Evolutionary conservation across 2,329 filamentous ascomycete genomes (phyloP).

Genomic region (Neophaeococcomyces aloes): DNA sequence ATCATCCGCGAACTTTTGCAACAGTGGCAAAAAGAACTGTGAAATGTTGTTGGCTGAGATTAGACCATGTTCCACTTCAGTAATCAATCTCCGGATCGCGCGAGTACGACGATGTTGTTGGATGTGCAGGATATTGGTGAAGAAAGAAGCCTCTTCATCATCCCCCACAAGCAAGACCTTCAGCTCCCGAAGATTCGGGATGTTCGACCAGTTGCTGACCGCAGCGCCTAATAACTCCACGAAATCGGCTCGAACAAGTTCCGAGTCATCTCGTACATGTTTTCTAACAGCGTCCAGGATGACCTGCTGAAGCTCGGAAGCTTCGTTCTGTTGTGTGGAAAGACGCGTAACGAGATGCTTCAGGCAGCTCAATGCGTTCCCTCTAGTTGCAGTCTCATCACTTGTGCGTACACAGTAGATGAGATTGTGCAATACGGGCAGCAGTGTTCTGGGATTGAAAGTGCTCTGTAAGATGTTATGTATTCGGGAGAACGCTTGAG

Average conservation of each 20-base stretch:
- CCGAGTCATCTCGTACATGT: slow-evolving; percentile 67
- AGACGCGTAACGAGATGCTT: slow-evolving; percentile 64
- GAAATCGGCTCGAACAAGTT: slow-evolving; percentile 75
- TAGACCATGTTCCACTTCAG: slow-evolving; percentile 52
- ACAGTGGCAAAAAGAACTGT: slow-evolving; percentile 77
- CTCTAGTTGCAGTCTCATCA: slow-evolving; percentile 76
- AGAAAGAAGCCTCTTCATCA: slow-evolving; percentile 78
- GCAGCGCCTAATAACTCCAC: slow-evolving; percentile 69
- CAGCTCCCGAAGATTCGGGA: slow-evolving; percentile 65
- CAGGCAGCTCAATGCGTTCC: slow-evolving; percentile 71
- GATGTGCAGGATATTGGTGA: slow-evolving; percentile 83
- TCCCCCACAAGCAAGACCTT: slow-evolving; percentile 56
- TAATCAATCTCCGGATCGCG: slow-evolving; percentile 65
- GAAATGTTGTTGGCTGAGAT: slow-evolving; percentile 69
- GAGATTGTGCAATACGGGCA: slow-evolving; percentile 78
- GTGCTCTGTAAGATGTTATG: slow-evolving; percentile 55
- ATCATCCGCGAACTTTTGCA: slow-evolving; percentile 91
- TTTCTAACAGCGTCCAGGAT: slow-evolving; percentile 66
- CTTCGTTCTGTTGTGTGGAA: slow-evolving; percentile 34
- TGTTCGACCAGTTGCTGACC: slow-evolving; percentile 58
- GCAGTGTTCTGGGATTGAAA: slow-evolving; percentile 58
- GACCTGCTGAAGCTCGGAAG: slow-evolving; percentile 42
- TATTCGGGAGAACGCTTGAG: slow-evolving; percentile 64
- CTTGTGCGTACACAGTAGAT: slow-evolving; percentile 76
- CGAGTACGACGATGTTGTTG: slow-evolving; percentile 77